Evolutionary conservation across 257 asterid genomes (phyloP).

Genomic region (Nicotiana paniculata): DNA sequence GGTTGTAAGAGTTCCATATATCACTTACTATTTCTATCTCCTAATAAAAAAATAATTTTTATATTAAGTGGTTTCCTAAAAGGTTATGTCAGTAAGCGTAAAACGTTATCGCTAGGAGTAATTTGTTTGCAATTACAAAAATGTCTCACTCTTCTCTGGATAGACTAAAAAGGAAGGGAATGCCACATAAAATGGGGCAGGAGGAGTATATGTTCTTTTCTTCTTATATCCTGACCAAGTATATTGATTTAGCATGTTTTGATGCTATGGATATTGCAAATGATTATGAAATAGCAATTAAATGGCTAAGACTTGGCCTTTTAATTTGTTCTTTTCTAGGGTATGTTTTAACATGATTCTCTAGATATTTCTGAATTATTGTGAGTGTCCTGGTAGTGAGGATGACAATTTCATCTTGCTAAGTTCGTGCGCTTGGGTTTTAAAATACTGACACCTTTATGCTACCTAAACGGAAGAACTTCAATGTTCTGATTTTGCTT

Average conservation of each 20-base stretch:
- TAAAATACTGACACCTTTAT: background rate
- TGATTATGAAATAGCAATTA: background rate
- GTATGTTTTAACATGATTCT: background rate
- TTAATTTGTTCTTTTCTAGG: background rate
- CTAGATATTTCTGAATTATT: background rate
- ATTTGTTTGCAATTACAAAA: background rate
- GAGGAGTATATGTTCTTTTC: background rate
- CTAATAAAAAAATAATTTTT: background rate
- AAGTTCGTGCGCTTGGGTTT: background rate
- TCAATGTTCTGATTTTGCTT: background rate
- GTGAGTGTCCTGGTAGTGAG: background rate
- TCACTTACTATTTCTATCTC: background rate
- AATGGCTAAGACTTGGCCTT: background rate
- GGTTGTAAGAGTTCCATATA: background rate
- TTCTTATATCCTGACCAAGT: background rate
- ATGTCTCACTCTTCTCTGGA: background rate
- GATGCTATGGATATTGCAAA: background rate
- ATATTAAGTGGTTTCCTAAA: background rate
- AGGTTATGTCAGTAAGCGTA: background rate
- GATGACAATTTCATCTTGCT: background rate
- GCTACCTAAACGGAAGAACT: background rate
- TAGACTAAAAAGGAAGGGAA: background rate
- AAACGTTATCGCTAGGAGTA: background rate
- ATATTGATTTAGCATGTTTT: background rate
- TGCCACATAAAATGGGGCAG: background rate